Conservation (phyloP, 805 yeast species). For the Candida ortonii region DNA sequence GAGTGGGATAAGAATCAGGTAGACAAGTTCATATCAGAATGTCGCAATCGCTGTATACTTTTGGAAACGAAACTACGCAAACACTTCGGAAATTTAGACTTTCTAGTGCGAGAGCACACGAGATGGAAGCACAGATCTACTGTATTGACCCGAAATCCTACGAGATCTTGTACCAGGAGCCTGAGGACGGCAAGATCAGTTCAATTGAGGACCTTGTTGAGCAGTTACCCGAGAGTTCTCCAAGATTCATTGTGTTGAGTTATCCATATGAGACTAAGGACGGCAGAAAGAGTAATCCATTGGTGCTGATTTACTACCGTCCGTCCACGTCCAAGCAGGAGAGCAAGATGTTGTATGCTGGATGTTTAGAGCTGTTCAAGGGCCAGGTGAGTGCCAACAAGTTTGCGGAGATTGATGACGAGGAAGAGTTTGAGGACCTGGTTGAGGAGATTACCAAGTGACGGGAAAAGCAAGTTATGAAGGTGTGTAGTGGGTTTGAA, state of each 20-base stretch:
- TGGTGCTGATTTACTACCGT: conserved; percentile 80
- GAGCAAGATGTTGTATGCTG: conserved; percentile 84
- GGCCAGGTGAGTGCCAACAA: conserved; percentile 73
- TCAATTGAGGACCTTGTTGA: conserved; percentile 64
- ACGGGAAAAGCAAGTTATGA: too few species aligned
- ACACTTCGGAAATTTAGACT: conserved; percentile 70
- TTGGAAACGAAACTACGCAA: conserved; percentile 58
- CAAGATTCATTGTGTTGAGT: conserved; percentile 72
- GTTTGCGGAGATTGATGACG: conserved; percentile 60
- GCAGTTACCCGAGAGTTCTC: conserved; percentile 77
- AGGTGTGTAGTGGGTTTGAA: too few species aligned
- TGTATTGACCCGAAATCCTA: conserved; percentile 54
- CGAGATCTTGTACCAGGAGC: conserved; percentile 47
- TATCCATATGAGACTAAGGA: conserved; percentile 69
- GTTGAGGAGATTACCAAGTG: conserved; percentile 35
- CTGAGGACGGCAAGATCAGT: conserved; percentile 39
- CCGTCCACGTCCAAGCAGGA: conserved; percentile 86
- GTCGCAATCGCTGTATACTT: conserved; percentile 57
- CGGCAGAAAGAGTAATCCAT: conserved; percentile 71
- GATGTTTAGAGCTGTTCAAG: conserved; percentile 78
- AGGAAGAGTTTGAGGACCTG: conserved; percentile 65
- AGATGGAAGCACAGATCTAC: conserved; percentile 61
- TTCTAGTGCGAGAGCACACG: conserved; percentile 60
- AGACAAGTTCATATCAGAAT: conserved; percentile 10
- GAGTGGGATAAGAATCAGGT: too few species aligned